Conservation (phyloP, 1,139 yeast genomes). For the Candida neerlandica region DNA sequence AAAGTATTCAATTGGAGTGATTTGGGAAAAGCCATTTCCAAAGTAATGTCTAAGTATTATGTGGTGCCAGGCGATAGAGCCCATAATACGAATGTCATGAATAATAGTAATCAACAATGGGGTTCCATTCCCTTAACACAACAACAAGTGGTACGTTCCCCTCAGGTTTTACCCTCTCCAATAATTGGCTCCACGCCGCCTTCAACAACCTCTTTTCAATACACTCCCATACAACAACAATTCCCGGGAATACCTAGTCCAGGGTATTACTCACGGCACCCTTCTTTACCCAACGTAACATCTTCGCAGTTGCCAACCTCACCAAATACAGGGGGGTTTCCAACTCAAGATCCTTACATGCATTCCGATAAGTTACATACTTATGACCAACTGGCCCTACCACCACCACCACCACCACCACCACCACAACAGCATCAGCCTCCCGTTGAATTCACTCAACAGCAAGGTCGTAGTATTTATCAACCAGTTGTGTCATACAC, state of each 20-base stretch:
- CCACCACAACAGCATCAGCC: neutral
- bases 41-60: slow-evolving; percentile 64
- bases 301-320: neutral
- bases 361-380: neutral
- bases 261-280: neutral
- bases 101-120: neutral
- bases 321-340: neutral
- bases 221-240: neutral
- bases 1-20: slow-evolving; percentile 67
- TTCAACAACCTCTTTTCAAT: neutral
- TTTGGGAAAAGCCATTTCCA: slow-evolving; percentile 55
- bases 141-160: neutral
- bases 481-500: neutral
- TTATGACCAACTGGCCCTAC: neutral
- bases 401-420: neutral
- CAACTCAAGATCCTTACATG: neutral
- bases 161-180: slow-evolving; percentile 1
- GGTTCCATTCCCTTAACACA: neutral
- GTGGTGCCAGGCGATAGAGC: slow-evolving; percentile 12
- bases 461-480: neutral
- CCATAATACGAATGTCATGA: neutral
- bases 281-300: neutral
- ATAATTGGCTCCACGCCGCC: neutral
- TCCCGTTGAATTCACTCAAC: neutral
- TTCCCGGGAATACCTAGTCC: neutral